Evolutionary conservation across 768 basidiomycete genomes (phyloP), one percentile per base, ranked within the genome.

Genomic region (Lentinula lateritia): DNA sequence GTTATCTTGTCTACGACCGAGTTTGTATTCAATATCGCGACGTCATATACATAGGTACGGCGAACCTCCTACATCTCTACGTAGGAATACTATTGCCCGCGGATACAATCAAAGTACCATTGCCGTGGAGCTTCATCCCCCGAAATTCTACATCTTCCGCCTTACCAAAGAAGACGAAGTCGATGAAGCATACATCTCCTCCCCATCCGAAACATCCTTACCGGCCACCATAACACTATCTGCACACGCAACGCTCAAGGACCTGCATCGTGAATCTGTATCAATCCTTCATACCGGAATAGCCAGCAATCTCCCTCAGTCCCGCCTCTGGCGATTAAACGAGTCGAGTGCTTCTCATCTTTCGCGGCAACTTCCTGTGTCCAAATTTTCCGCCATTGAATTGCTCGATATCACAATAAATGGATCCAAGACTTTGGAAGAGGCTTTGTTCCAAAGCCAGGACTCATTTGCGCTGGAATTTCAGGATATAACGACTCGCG

Each of bases 391-490:
- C 6, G 76, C 78, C 20, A 75, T 76, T 38, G 78, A 73, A 54
- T 71, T 79, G 50, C 78, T 42, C 2, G 41, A 54, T 13, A 20
- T 23, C 16, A 8, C 53, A 75, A 65, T 36, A 5, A n/a, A 54
- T 18, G 53, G 36, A 4, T 54, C 53, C 12, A 43, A 56, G 41
- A 81, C 80, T 0, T 72, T 92, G 13, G 85, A 85, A 52, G 88
- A 89, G 28, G 80, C 78, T 2, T 72, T 78, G 45, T 76, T 90
- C 34, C 76, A 83, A 61, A 76, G 78, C 2, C 87, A 83, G 28
- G 92, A 94, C 68, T 75, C 79, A 1, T 88, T 95, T 72, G 83
- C 87, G 1, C 83, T 94, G n/a, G 94, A 97, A 66, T 82, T 88
- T 68, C 83, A 84, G 50, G 35, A 41, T 39, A 34, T 39, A 67